Evolutionary conservation across 352 stramenopile species (phyloP).

Genomic region (Globisporangium yorkense): DNA sequence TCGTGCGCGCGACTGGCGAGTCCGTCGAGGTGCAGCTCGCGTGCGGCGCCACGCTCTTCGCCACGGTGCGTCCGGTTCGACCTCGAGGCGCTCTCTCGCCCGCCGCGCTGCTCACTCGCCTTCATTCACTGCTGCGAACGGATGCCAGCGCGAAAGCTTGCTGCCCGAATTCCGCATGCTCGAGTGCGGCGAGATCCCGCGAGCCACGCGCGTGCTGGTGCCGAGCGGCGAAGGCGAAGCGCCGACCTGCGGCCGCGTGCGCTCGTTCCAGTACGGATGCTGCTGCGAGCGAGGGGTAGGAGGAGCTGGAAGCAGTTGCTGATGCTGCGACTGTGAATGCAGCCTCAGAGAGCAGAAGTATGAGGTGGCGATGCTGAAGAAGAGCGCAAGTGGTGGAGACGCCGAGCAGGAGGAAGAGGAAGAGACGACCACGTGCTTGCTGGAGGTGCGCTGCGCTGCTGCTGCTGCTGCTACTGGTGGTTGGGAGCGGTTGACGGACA

Average conservation of each 20-base stretch:
- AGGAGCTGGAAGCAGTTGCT: too few species aligned
- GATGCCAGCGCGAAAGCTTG: slow-evolving; percentile 35
- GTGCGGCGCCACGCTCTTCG: slow-evolving; percentile 50
- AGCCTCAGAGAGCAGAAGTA: slow-evolving; percentile 19
- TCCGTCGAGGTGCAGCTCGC: slow-evolving; percentile 51
- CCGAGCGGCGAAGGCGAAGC: not conserved
- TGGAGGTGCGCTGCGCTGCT: not conserved
- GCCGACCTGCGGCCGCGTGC: slow-evolving; percentile 10
- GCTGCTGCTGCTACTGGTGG: not conserved
- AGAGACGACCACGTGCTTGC: not conserved
- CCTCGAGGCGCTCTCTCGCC: not conserved
- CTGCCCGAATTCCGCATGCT: slow-evolving; percentile 67
- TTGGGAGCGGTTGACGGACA: not conserved
- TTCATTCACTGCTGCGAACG: not conserved
- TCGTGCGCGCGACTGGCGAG: slow-evolving; percentile 41
- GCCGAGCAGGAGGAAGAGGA: slow-evolving; percentile 14
- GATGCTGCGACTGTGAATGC: not conserved
- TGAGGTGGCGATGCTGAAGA: slow-evolving; percentile 6
- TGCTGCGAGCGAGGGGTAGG: not conserved
- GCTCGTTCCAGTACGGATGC: slow-evolving; percentile 31
- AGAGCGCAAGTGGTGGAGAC: not conserved
- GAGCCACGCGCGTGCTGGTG: slow-evolving; percentile 37
- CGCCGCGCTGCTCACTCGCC: too few species aligned
- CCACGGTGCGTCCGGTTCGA: slow-evolving; percentile 22
- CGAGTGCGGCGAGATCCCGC: slow-evolving; percentile 59